These are phyloP conservation scores for Pelargonium nanum DNA, from an alignment of 345 rosid species.

Conservation along the genomic window DNA sequence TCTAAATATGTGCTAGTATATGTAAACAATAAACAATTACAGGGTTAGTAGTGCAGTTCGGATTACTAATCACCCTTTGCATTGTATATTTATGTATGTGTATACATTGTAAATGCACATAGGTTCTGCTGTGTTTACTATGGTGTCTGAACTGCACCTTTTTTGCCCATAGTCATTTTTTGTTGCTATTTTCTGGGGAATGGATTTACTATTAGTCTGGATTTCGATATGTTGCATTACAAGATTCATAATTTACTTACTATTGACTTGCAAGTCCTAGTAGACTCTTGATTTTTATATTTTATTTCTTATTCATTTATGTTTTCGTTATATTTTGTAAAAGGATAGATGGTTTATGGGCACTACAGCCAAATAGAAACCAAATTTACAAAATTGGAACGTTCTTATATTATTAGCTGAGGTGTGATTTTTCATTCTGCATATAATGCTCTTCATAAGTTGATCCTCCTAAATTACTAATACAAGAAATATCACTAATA, in stretches of 20 bases:
- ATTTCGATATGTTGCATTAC: no score
- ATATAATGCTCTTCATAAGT: no score
- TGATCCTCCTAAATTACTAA: not conserved
- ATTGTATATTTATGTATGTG: not conserved
- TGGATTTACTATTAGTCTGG: not conserved
- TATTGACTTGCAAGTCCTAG: no score
- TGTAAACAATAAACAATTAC: not conserved
- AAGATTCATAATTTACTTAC: no score
- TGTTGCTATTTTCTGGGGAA: not conserved
- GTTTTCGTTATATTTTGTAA: no score
- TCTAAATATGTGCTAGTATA: not conserved
- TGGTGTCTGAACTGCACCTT: not conserved
- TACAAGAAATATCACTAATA: not conserved
- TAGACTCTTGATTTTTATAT: no score
- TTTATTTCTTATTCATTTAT: no score
- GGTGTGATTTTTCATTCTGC: no score
- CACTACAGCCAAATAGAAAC: no score
- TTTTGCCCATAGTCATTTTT: not conserved
- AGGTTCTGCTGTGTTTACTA: not conserved
- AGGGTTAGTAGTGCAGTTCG: not conserved
- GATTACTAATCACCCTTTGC: not conserved
- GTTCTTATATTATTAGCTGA: no score
- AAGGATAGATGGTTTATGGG: no score
- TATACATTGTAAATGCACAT: not conserved
- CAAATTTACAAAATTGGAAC: no score